Evolutionary conservation across 129 eudicot species (phyloP).

Genomic region (Chrysanthemum lavandulifolium): DNA sequence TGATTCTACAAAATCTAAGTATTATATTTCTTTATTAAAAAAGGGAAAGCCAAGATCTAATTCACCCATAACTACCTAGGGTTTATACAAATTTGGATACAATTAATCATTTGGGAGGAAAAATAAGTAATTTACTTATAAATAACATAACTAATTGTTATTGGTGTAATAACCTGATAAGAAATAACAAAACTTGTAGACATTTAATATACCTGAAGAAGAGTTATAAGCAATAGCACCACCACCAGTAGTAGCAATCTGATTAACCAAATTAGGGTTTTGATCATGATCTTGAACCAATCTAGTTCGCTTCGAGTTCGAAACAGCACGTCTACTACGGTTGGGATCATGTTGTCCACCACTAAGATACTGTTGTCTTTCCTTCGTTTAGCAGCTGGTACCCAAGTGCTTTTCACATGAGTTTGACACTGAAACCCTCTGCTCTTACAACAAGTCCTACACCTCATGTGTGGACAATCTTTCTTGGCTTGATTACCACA

Average conservation of each 20-base stretch:
- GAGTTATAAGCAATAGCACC: slow-evolving; percentile 26
- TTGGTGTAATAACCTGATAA: too few species aligned
- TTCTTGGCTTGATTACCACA: slow-evolving; percentile 96
- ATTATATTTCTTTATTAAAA: background rate
- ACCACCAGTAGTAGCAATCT: background rate
- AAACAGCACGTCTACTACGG: slow-evolving; percentile 8
- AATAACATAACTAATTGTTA: background rate
- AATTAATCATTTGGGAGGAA: slow-evolving; percentile 16
- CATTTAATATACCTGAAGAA: slow-evolving; percentile 21
- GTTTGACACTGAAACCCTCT: slow-evolving; percentile 82
- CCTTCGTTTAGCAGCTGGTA: slow-evolving; percentile 82
- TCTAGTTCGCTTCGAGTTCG: slow-evolving; percentile 43
- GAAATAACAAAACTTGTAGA: background rate
- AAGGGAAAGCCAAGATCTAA: slow-evolving; percentile 9
- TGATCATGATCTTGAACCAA: slow-evolving; percentile 30
- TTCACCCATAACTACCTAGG: background rate
- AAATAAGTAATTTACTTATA: background rate
- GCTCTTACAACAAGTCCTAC: slow-evolving; percentile 91
- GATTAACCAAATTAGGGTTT: slow-evolving; percentile 21
- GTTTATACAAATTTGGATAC: background rate
- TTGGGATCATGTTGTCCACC: slow-evolving; percentile 26
- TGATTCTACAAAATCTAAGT: slow-evolving; percentile 13
- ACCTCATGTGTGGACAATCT: slow-evolving; percentile 78
- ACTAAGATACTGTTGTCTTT: slow-evolving; percentile 56
- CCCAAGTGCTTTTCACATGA: slow-evolving; percentile 90